phyloP scores from a whole-genome alignment of 371 early-diverging fungal species.

The Mucor circinelloides region DNA sequence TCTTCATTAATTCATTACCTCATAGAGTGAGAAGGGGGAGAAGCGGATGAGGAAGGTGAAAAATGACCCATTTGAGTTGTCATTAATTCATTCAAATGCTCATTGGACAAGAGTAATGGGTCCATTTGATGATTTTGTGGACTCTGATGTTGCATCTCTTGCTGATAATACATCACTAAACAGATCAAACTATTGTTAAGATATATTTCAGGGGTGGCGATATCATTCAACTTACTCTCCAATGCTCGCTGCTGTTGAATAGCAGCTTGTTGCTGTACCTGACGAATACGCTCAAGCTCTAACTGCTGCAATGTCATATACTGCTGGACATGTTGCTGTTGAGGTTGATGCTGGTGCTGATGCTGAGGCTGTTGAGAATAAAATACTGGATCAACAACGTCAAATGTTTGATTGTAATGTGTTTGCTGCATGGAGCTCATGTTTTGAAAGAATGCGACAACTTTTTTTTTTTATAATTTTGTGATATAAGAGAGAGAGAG shows the following conservation, averaged over 20 bases:
- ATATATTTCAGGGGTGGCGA: neutral
- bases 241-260: slow-evolving; percentile 23
- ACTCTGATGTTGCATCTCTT: slow-evolving; percentile 9
- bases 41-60: slow-evolving; percentile 2
- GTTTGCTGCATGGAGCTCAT: slow-evolving; percentile 14
- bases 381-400: neutral
- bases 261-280: slow-evolving; percentile 25
- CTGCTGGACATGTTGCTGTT: neutral
- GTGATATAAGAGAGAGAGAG: neutral
- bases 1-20: slow-evolving; percentile 3
- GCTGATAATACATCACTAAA: slow-evolving; percentile 21
- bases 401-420: neutral
- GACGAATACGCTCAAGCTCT: slow-evolving; percentile 16
- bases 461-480: neutral
- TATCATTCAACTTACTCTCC: slow-evolving; percentile 9
- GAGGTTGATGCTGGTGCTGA: neutral
- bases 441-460: neutral
- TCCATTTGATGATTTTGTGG: neutral
- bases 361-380: neutral
- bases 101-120: slow-evolving; percentile 40
- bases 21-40: neutral
- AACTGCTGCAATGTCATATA: slow-evolving; percentile 8
- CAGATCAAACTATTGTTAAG: neutral
- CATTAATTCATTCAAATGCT: neutral
- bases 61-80: neutral